Evolutionary conservation across 495 filamentous ascomycete genomes (phyloP), one percentile per base, ranked within the genome.

Genomic region (Evernia prunastri): DNA sequence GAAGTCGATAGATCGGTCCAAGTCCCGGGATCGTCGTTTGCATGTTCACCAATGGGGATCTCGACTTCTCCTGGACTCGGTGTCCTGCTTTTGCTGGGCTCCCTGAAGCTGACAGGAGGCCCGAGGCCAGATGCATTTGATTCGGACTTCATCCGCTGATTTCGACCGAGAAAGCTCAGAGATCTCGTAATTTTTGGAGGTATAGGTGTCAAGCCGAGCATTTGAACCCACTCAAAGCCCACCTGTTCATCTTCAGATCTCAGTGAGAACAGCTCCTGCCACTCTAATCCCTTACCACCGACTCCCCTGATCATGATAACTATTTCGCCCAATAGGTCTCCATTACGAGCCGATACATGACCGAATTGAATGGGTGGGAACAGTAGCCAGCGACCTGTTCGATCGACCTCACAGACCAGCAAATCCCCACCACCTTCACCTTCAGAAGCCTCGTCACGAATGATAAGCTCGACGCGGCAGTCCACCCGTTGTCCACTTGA

Each of bases 401-500:
- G 81, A 54, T 91, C 89, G 58, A 96, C 83, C 72, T 97, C 92
- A 65, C 91, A 93, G 61, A 99, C 86, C 23, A 99, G 82, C 56
- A 99, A 73, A 73, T 99, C 94, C 4, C 92, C 90, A 15, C 79
- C 75, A n/a, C 68, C 67, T 6, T 75, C 79, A 45, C 77, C 77
- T 65, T 84, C 83, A 25, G 80, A 70, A 10, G 83, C 75, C 49
- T 89, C 89, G 72, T 97, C 94, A 72, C 94, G 84, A 53, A 93
- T 79, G 13, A 97, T 80, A 9, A 97, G 69, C 71, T 97, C 95
- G n/a, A 95, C 84, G 60, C 87, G 88, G 70, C 94, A 96, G 66
- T 89, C 89, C 27, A 97, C 80, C 45, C 89, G 78, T 69, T 97
- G 92, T 0, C 93, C 95, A 71, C 81, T 95, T 1, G 95, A 95